phyloP scores from a whole-genome alignment of 345 rosid genomes.

The Trapa bicornis region DNA sequence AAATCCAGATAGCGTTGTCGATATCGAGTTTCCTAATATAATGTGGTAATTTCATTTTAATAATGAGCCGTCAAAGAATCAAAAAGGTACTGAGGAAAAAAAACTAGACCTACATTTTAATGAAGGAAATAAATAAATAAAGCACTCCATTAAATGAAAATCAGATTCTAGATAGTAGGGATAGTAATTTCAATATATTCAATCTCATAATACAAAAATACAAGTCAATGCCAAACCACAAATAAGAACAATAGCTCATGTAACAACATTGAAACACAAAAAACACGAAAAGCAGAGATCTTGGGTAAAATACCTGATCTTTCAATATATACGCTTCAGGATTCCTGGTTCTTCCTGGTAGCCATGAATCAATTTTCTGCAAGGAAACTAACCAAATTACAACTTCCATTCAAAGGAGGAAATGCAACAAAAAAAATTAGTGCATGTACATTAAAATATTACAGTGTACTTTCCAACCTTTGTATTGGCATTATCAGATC shows the following conservation, averaged over 20 bases:
- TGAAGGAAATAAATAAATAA: neutral
- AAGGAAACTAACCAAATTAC: neutral
- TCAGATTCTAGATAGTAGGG: neutral
- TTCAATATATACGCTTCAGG: slow-evolving; percentile 73
- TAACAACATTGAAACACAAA: neutral
- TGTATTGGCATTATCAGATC: slow-evolving; percentile 25
- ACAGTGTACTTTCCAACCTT: slow-evolving; percentile 26
- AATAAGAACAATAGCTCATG: neutral
- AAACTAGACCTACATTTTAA: neutral
- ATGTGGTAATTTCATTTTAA: slow-evolving; percentile 2
- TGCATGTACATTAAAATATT: too few species aligned
- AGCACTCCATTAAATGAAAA: neutral
- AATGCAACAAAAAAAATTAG: too few species aligned
- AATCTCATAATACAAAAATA: neutral
- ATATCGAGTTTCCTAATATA: slow-evolving; percentile 67
- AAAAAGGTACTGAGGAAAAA: neutral
- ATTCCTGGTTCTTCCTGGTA: slow-evolving; percentile 59
- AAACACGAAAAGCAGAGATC: neutral
- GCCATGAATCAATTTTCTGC: slow-evolving; percentile 65
- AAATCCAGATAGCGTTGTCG: slow-evolving; percentile 93
- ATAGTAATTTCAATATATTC: neutral
- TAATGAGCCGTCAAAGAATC: neutral
- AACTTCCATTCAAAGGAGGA: neutral
- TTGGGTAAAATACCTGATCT: slow-evolving; percentile 57
- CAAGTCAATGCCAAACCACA: neutral